phyloP scores from a whole-genome alignment of 2,329 filamentous ascomycete genomes.

The Penicillium vulpinum region DNA sequence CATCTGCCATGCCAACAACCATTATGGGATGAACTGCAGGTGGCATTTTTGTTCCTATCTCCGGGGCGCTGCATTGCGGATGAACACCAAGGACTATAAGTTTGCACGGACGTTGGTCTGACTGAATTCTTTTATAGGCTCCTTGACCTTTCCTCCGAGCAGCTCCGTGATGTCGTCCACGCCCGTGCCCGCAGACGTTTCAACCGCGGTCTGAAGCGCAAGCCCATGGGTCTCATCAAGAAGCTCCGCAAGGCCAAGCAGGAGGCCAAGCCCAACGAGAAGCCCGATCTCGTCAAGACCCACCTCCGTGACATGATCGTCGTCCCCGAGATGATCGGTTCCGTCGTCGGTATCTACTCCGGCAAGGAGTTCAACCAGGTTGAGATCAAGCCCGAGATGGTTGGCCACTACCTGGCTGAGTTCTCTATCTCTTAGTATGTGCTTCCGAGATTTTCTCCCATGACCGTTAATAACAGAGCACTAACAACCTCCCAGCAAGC shows the following conservation, averaged over 20 bases:
- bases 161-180: conserved; percentile 99
- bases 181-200: conserved; percentile 97
- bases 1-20: neutral
- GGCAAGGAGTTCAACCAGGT: conserved; percentile 99
- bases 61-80: conserved; percentile 3
- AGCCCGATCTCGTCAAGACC: conserved; percentile 98
- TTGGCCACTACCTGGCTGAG: conserved; percentile 98
- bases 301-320: conserved; percentile 99
- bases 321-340: conserved; percentile 99
- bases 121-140: conserved; percentile 63
- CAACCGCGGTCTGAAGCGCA: conserved; percentile 99
- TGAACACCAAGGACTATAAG: neutral
- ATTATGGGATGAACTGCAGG: neutral
- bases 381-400: conserved; percentile 99
- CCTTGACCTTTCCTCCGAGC: conserved; percentile 96
- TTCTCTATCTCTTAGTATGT: conserved; percentile 99
- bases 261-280: conserved; percentile 99
- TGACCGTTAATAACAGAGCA: neutral
- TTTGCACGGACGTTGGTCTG: conserved; percentile 18
- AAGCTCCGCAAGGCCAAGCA: conserved; percentile 99
- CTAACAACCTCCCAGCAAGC: conserved; percentile 74
- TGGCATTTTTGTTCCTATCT: conserved; percentile 6
- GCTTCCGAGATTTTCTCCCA: neutral
- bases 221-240: conserved; percentile 99
- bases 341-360: conserved; percentile 98